Evolutionary conservation across 2,329 filamentous ascomycete genomes (phyloP).

Genomic region (Apiospora hydei): DNA sequence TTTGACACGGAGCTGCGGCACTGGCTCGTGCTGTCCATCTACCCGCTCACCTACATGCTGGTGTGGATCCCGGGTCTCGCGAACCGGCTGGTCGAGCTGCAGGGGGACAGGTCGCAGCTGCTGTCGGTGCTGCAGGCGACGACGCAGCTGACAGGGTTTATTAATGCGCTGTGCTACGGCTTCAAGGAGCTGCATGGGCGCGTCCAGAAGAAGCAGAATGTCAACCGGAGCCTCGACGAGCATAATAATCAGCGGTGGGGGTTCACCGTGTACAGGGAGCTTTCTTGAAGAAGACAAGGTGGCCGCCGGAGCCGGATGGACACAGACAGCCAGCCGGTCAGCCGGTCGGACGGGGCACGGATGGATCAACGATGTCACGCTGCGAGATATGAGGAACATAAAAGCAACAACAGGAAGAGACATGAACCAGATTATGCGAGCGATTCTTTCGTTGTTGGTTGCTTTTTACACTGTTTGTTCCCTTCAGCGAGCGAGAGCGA

Average conservation of each 20-base stretch:
- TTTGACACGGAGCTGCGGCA: constrained; percentile 28
- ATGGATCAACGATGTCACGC: neutral
- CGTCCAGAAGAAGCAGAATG: neutral
- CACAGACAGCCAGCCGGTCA: neutral
- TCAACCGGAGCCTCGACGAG: neutral
- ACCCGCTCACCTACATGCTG: constrained; percentile 28
- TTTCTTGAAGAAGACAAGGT: neutral
- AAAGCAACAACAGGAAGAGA: neutral
- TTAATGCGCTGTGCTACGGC: constrained; percentile 29
- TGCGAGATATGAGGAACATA: neutral
- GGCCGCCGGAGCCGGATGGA: too few relatives aligned
- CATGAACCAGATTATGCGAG: neutral
- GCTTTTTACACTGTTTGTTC: neutral
- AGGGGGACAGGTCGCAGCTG: constrained; percentile 21
- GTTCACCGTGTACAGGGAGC: neutral
- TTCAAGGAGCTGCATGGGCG: constrained; percentile 27
- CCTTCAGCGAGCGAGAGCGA: neutral
- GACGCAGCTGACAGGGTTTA: constrained; percentile 27
- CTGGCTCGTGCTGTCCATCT: constrained; percentile 28
- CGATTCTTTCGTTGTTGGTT: neutral
- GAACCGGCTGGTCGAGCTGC: constrained; percentile 28
- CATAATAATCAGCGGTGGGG: neutral
- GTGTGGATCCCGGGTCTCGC: constrained; percentile 29
- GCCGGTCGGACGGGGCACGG: neutral
- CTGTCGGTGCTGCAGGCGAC: constrained; percentile 26